phyloP scores from a whole-genome alignment of 1,284 basidiomycete genomes.

The Tilletia indica region DNA sequence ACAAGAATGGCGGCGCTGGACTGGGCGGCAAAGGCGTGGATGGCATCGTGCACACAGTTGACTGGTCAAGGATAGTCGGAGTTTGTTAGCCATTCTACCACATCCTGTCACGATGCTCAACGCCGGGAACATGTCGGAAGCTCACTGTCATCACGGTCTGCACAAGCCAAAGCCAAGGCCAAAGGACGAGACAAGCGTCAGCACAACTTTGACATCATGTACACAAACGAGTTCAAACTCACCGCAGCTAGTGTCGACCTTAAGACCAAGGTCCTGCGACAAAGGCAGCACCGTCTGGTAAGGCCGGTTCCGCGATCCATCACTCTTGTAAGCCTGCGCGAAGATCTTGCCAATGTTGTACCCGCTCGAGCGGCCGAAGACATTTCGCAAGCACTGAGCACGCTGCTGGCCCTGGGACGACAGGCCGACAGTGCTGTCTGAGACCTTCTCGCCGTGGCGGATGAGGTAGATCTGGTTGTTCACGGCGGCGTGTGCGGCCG shows the following conservation, averaged over 20 bases:
- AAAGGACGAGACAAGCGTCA: background rate
- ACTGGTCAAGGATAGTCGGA: background rate
- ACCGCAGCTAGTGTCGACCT: conserved; percentile 49
- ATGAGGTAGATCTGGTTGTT: conserved; percentile 33
- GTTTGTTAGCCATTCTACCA: no score
- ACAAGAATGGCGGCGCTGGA: conserved; percentile 29
- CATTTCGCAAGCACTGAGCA: conserved; percentile 28
- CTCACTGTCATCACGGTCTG: conserved; percentile 17
- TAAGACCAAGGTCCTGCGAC: conserved; percentile 46
- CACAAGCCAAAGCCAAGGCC: background rate
- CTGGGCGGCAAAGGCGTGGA: conserved; percentile 37
- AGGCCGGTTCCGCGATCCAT: conserved; percentile 47
- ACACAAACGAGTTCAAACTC: background rate
- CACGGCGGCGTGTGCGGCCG: conserved; percentile 9
- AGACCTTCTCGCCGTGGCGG: conserved; percentile 54
- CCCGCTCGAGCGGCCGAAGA: conserved; percentile 35
- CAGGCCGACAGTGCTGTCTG: conserved; percentile 31
- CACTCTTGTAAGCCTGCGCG: conserved; percentile 27
- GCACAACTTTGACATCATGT: no score
- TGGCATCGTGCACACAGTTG: conserved; percentile 39
- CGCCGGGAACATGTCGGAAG: background rate
- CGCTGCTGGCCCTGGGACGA: conserved; percentile 25
- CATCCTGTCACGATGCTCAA: no score
- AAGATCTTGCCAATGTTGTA: conserved; percentile 51
- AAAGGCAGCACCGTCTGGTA: conserved; percentile 53